These are phyloP conservation scores for Cladosporium sp. DNA, from an alignment of 2,329 filamentous ascomycete species.

Conservation along the genomic window DNA sequence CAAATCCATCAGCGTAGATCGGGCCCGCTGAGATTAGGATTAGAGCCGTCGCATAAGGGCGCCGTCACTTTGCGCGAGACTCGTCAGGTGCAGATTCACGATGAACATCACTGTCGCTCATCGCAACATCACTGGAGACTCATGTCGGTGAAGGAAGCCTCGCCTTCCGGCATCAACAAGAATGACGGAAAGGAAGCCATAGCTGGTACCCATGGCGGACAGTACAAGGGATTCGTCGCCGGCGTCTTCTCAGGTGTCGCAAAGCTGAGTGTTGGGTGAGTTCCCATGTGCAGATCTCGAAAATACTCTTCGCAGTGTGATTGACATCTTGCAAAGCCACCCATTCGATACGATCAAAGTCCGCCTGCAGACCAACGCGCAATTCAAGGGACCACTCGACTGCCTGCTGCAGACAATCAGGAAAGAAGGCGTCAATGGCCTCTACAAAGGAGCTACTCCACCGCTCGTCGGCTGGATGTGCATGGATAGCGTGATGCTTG, in stretches of 20 bases:
- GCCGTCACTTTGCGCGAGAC: background rate
- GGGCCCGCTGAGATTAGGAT: conserved; percentile 3
- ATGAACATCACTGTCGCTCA: conserved; percentile 14
- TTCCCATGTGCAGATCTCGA: conserved; percentile 12
- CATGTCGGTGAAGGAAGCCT: conserved; percentile 22
- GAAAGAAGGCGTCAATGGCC: conserved; percentile 75
- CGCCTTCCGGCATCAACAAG: conserved; percentile 17
- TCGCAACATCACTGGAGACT: background rate
- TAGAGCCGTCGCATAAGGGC: conserved; percentile 1
- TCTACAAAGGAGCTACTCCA: conserved; percentile 93
- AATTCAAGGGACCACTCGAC: conserved; percentile 81
- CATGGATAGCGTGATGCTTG: conserved; percentile 92
- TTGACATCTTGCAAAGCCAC: conserved; percentile 47
- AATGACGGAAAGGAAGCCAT: conserved; percentile 17
- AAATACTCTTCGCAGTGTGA: background rate
- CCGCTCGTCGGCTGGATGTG: conserved; percentile 97
- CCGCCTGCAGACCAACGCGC: conserved; percentile 71
- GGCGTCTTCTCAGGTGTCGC: conserved; percentile 94
- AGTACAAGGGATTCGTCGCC: conserved; percentile 63
- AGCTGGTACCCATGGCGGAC: conserved; percentile 11
- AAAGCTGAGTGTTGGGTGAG: conserved; percentile 70
- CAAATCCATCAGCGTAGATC: background rate
- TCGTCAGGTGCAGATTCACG: background rate
- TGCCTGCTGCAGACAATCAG: conserved; percentile 80
- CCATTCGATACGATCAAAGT: conserved; percentile 97